phyloP scores from a whole-genome alignment of 495 filamentous ascomycete species.

The Polyplosphaeria fusca region DNA sequence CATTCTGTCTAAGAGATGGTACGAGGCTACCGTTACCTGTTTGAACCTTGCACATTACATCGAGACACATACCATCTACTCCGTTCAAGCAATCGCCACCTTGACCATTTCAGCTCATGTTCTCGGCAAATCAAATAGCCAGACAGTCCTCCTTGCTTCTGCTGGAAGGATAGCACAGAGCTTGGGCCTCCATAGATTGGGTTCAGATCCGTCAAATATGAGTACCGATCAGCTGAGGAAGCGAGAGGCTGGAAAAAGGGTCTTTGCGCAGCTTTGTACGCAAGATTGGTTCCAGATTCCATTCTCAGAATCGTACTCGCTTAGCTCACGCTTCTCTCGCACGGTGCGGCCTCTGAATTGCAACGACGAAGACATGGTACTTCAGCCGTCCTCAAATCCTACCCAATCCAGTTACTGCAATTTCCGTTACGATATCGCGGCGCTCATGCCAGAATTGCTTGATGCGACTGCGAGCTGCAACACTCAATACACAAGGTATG shows the following conservation, averaged over 20 bases:
- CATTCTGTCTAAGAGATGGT: conserved; percentile 7
- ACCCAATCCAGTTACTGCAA: conserved; percentile 6
- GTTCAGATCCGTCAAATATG: background rate
- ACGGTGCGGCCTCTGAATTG: conserved; percentile 7
- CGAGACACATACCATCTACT: conserved; percentile 6
- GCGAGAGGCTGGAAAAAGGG: conserved; percentile 9
- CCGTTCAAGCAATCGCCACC: conserved; percentile 15
- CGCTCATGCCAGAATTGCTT: conserved; percentile 12
- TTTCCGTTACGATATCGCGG: conserved; percentile 12
- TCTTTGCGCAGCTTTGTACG: conserved; percentile 7
- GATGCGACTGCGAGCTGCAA: conserved; percentile 7
- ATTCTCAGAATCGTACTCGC: conserved; percentile 10
- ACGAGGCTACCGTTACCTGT: conserved; percentile 7
- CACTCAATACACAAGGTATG: conserved; percentile 15
- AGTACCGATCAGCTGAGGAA: background rate
- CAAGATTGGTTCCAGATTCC: conserved; percentile 22
- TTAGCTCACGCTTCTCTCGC: background rate
- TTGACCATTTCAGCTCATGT: conserved; percentile 16
- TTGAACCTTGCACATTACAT: conserved; percentile 11
- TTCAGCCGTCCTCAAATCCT: background rate
- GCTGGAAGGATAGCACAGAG: conserved; percentile 12
- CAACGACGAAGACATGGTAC: conserved; percentile 5
- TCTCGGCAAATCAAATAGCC: background rate
- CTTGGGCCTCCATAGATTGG: conserved; percentile 10
- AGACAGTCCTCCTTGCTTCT: conserved; percentile 9